Evolutionary conservation across 768 basidiomycete genomes (phyloP).

Genomic region (Pulveroboletus frians): DNA sequence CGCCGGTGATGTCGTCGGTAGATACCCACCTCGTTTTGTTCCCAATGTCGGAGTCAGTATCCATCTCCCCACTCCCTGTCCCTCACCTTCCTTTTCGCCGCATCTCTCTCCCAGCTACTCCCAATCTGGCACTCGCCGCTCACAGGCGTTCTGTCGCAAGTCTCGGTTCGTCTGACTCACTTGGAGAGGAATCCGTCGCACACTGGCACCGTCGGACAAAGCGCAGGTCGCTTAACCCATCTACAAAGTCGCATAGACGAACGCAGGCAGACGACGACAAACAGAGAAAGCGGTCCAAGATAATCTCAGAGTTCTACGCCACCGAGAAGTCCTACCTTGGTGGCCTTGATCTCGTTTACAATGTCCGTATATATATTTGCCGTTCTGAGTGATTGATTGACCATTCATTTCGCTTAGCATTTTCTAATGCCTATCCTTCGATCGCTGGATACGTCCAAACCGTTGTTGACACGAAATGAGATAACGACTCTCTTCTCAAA

Average conservation of each 20-base stretch:
- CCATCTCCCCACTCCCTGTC: conserved; percentile 31
- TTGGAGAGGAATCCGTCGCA: conserved; percentile 44
- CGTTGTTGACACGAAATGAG: conserved; percentile 62
- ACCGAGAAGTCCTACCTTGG: conserved; percentile 79
- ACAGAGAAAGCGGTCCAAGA: conserved; percentile 55
- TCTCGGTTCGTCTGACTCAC: conserved; percentile 68
- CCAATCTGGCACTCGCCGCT: conserved; percentile 35
- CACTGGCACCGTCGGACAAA: conserved; percentile 30
- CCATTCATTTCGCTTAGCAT: conserved; percentile 43
- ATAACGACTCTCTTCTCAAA: conserved; percentile 79
- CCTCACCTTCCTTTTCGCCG: conserved; percentile 59
- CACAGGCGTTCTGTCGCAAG: conserved; percentile 66
- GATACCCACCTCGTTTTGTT: conserved; percentile 26
- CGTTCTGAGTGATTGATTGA: background rate
- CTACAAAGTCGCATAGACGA: conserved; percentile 21
- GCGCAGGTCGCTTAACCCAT: conserved; percentile 32
- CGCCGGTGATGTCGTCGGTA: conserved; percentile 17
- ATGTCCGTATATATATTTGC: conserved; percentile 42
- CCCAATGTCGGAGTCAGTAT: conserved; percentile 27
- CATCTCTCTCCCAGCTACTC: conserved; percentile 53
- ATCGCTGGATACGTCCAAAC: conserved; percentile 62
- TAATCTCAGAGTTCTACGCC: conserved; percentile 76
- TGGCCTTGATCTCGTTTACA: conserved; percentile 78
- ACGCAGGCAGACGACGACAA: conserved; percentile 44
- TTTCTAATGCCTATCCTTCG: conserved; percentile 77